Percentiles rank a stretch among this genome's conserved stretches.
phyloP scores from a whole-genome alignment of 306 rosid species.

The Hippophae tibetana region DNA sequence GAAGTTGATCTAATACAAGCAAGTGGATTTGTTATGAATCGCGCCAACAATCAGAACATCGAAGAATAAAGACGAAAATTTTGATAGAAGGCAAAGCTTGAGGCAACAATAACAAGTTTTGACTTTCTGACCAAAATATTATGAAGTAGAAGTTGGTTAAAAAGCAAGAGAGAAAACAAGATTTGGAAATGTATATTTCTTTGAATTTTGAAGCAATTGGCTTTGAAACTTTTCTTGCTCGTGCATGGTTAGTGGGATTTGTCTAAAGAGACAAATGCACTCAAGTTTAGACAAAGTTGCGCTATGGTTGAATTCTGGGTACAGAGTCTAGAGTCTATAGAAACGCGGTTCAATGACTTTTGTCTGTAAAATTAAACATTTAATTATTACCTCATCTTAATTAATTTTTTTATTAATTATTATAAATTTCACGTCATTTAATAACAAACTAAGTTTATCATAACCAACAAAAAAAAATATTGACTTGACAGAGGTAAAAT shows the following conservation, averaged over 20 bases:
- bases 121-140: constrained; percentile 19
- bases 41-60: neutral
- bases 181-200: constrained; percentile 5
- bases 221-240: constrained; percentile 3
- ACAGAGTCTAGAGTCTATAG: too few relatives aligned
- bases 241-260: neutral
- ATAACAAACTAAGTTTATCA: too few relatives aligned
- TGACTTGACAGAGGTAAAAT: too few relatives aligned
- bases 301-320: too few relatives aligned
- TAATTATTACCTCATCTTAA: too few relatives aligned
- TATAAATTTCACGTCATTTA: too few relatives aligned
- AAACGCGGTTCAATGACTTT: too few relatives aligned
- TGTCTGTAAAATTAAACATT: too few relatives aligned
- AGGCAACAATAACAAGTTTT: constrained; percentile 7
- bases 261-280: too few relatives aligned
- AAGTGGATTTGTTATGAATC: neutral
- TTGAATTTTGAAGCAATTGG: constrained; percentile 12
- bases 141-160: constrained; percentile 13
- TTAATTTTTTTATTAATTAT: too few relatives aligned
- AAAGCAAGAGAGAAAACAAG: constrained; percentile 9
- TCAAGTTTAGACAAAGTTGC: too few relatives aligned
- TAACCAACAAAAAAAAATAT: too few relatives aligned
- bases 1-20: neutral
- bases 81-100: neutral
- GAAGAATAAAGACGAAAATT: neutral